Percentiles rank a stretch among this genome's conserved stretches.
These are phyloP conservation scores for Alternaria tenuissima DNA, from an alignment of 2,329 filamentous ascomycete species.

Conservation along the genomic window DNA sequence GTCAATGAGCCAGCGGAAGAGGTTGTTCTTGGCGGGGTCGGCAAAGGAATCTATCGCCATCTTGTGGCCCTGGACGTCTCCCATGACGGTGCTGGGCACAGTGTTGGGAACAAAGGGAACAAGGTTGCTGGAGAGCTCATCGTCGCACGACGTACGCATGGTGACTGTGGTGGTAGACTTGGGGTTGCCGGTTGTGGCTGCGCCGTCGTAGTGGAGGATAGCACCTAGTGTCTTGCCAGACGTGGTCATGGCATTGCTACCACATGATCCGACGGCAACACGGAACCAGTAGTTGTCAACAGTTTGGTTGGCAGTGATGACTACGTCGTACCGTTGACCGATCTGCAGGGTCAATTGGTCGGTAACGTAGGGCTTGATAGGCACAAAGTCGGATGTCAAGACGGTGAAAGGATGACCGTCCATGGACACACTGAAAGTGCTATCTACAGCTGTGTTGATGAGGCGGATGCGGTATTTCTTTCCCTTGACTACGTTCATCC, in stretches of 20 bases:
- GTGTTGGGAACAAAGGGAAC: slow-evolving; percentile 52
- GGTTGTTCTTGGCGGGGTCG: slow-evolving; percentile 45
- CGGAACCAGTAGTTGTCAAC: slow-evolving; percentile 58
- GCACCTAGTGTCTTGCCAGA: slow-evolving; percentile 48
- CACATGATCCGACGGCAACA: slow-evolving; percentile 49
- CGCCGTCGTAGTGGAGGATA: slow-evolving; percentile 52
- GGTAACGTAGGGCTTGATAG: slow-evolving; percentile 51
- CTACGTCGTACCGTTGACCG: slow-evolving; percentile 58
- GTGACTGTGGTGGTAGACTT: slow-evolving; percentile 41
- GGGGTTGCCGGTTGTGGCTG: slow-evolving; percentile 43
- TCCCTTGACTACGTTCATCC: slow-evolving; percentile 53
- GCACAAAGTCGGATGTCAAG: slow-evolving; percentile 55
- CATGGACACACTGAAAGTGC: slow-evolving; percentile 43
- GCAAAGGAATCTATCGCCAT: slow-evolving; percentile 42
- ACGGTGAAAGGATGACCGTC: slow-evolving; percentile 55
- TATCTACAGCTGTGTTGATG: slow-evolving; percentile 60
- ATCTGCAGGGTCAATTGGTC: slow-evolving; percentile 41
- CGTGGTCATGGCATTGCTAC: slow-evolving; percentile 35
- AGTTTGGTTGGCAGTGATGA: slow-evolving; percentile 56
- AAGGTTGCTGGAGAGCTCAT: slow-evolving; percentile 46
- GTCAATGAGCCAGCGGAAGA: slow-evolving; percentile 55
- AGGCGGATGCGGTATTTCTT: slow-evolving; percentile 66
- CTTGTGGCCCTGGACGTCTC: slow-evolving; percentile 34
- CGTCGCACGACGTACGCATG: slow-evolving; percentile 49
- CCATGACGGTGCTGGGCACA: slow-evolving; percentile 48